These are phyloP conservation scores for Eucalyptus cladocalyx DNA, from an alignment of 345 rosid genomes.

Conservation along the genomic window DNA sequence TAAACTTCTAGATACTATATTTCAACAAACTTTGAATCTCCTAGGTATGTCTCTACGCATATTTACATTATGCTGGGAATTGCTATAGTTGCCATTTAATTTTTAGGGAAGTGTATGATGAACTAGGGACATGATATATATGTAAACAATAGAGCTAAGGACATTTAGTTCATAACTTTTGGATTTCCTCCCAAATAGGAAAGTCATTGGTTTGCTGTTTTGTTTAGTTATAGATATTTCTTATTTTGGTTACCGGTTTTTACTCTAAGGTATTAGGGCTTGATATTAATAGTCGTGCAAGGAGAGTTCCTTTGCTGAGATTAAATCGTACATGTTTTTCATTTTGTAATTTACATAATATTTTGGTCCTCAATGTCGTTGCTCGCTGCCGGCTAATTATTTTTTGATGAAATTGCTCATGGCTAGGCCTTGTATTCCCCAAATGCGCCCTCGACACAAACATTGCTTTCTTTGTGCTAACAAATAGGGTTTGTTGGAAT, in stretches of 20 bases:
- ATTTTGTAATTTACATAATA: too few relatives aligned
- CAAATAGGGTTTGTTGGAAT: too few relatives aligned
- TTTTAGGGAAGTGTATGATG: not conserved
- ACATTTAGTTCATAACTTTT: not conserved
- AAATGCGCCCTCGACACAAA: too few relatives aligned
- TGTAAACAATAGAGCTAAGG: not conserved
- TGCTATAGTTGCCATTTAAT: not conserved
- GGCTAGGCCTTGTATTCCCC: too few relatives aligned
- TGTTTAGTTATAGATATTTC: not conserved
- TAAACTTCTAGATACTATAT: not conserved
- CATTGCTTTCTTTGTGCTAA: too few relatives aligned
- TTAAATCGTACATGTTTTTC: too few relatives aligned
- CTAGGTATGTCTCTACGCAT: not conserved
- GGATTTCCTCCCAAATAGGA: not conserved
- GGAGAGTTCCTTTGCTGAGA: not conserved
- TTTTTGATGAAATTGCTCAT: too few relatives aligned
- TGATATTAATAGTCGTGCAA: not conserved
- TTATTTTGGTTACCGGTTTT: not conserved
- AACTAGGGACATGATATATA: not conserved
- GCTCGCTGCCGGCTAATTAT: too few relatives aligned
- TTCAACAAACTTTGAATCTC: not conserved
- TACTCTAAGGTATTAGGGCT: not conserved
- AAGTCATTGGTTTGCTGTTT: not conserved
- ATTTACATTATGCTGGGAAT: not conserved
- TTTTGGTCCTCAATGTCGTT: too few relatives aligned